Evolutionary conservation across 208 protist species (phyloP).

Genomic region (Trypanosoma avium): DNA sequence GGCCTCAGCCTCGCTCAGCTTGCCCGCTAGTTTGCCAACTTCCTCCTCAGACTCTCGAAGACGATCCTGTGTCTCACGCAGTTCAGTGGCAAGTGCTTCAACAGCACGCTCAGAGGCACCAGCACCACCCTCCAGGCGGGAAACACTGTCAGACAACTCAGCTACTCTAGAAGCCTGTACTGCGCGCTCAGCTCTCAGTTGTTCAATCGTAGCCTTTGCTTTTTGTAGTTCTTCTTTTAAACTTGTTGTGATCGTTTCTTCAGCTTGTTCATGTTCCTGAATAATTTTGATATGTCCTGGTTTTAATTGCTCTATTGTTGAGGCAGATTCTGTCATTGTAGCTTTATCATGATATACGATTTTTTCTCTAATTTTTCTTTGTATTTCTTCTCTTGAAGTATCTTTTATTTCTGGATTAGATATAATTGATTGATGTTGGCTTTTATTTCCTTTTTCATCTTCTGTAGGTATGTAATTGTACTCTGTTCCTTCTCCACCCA

Average conservation of each 20-base stretch:
- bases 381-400: too few relatives aligned
- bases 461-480: slow-evolving; percentile 16
- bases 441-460: too few relatives aligned
- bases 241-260: too few relatives aligned
- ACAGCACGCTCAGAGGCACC: not conserved
- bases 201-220: slow-evolving; percentile 19
- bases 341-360: too few relatives aligned
- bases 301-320: too few relatives aligned
- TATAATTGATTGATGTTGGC: too few relatives aligned
- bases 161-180: slow-evolving; percentile 7
- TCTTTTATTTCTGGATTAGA: too few relatives aligned
- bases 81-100: slow-evolving; percentile 13
- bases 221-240: too few relatives aligned
- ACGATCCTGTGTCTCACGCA: slow-evolving; percentile 18
- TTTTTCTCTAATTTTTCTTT: too few relatives aligned
- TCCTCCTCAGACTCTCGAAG: slow-evolving; percentile 24
- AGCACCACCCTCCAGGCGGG: not conserved
- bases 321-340: too few relatives aligned
- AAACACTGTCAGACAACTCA: slow-evolving; percentile 6
- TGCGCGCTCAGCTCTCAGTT: slow-evolving; percentile 15
- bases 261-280: too few relatives aligned
- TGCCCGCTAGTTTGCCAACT: slow-evolving; percentile 14
- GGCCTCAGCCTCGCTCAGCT: slow-evolving; percentile 19
- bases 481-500: slow-evolving; percentile 16
- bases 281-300: too few relatives aligned